These are phyloP conservation scores for Neurospora sp. DNA, from an alignment of 495 filamentous ascomycete species.

Conservation along the genomic window DNA sequence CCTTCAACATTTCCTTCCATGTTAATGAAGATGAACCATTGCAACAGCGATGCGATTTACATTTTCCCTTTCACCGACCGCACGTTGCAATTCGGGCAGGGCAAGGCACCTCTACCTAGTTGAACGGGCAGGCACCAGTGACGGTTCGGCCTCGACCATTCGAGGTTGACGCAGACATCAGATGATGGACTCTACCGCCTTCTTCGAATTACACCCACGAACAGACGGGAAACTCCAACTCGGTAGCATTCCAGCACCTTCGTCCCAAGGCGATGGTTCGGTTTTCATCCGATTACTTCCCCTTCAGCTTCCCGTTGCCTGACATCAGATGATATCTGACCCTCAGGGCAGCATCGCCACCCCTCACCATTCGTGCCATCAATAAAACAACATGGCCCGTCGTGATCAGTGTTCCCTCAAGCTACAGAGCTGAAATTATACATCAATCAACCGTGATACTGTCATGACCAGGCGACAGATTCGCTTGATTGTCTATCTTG, in stretches of 20 bases:
- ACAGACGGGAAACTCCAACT: too few species aligned
- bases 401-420: not conserved
- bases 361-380: not conserved
- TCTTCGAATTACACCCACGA: not conserved
- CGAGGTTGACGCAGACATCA: not conserved
- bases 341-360: not conserved
- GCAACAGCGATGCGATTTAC: too few species aligned
- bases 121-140: not conserved
- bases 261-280: not conserved
- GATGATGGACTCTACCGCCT: not conserved
- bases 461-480: constrained; percentile 8
- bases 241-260: not conserved
- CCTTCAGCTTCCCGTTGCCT: not conserved
- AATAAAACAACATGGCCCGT: not conserved
- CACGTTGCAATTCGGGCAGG: not conserved
- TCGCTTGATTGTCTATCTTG: constrained; percentile 4
- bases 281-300: not conserved
- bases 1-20: not conserved
- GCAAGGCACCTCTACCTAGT: not conserved
- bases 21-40: not conserved
- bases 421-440: not conserved
- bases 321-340: not conserved
- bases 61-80: too few species aligned
- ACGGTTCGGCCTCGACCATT: not conserved
- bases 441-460: not conserved